These are phyloP conservation scores for Chrysanthemum seticuspe DNA, from an alignment of 129 eudicot species.

Conservation along the genomic window DNA sequence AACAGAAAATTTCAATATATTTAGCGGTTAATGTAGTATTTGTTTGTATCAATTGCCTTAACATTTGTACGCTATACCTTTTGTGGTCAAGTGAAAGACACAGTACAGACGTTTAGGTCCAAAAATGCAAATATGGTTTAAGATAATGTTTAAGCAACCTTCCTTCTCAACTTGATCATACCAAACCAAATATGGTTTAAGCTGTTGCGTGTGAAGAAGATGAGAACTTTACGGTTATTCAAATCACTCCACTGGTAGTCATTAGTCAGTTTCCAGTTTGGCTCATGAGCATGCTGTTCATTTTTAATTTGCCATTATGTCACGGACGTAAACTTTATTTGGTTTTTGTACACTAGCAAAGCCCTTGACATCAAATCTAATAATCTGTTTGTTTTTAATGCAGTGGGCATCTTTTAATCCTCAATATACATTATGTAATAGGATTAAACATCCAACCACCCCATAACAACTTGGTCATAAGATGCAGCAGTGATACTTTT, in stretches of 20 bases:
- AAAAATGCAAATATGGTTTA: background rate
- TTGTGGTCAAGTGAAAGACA: constrained; percentile 8
- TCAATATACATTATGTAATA: background rate
- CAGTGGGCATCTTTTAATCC: background rate
- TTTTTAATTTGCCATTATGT: too few relatives aligned
- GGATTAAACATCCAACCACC: too few relatives aligned
- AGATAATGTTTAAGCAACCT: too few relatives aligned
- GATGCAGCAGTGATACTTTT: background rate
- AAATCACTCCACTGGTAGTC: too few relatives aligned
- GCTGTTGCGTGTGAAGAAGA: background rate
- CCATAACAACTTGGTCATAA: too few relatives aligned
- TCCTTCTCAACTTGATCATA: background rate
- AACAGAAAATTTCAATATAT: constrained; percentile 21
- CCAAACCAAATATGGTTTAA: too few relatives aligned
- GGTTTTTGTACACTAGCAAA: background rate
- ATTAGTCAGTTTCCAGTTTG: too few relatives aligned
- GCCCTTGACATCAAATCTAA: background rate
- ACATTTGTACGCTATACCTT: constrained; percentile 20
- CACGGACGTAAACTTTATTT: background rate
- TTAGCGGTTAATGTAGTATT: constrained; percentile 21
- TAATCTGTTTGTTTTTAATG: background rate
- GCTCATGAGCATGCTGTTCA: too few relatives aligned
- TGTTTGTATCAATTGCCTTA: constrained; percentile 21
- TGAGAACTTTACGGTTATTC: background rate
- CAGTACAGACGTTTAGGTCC: constrained; percentile 17